Evolutionary conservation across 2,329 filamentous ascomycete species (phyloP).

Genomic region (Alternaria conjuncta): DNA sequence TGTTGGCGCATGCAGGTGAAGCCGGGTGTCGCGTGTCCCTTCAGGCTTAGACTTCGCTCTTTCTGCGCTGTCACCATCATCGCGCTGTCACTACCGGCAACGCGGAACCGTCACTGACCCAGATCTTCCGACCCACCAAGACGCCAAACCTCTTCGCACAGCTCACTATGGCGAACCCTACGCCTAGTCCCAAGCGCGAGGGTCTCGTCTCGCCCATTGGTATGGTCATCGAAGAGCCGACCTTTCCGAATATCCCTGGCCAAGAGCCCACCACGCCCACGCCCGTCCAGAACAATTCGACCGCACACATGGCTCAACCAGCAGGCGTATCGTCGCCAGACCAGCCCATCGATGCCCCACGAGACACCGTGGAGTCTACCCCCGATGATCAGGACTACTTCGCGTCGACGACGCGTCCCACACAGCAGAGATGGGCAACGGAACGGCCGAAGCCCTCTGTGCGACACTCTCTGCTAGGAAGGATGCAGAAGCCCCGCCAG

Average conservation of each 20-base stretch:
- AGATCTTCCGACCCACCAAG: background rate
- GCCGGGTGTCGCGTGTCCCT: conserved; percentile 1
- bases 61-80: conserved; percentile 6
- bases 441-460: conserved; percentile 38
- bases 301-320: background rate
- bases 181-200: conserved; percentile 5
- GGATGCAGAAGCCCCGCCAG: conserved; percentile 18
- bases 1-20: conserved; percentile 7
- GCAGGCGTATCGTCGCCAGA: background rate
- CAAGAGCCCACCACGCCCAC: conserved; percentile 3
- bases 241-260: conserved; percentile 28
- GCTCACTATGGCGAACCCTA: conserved; percentile 26
- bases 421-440: conserved; percentile 36
- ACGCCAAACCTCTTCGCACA: background rate
- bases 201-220: conserved; percentile 25
- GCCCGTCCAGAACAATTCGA: background rate
- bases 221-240: conserved; percentile 29
- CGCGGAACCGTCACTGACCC: background rate
- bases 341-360: background rate
- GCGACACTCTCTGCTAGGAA: conserved; percentile 29
- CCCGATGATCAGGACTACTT: conserved; percentile 1
- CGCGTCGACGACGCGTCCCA: conserved; percentile 21
- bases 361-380: background rate
- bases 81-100: background rate
- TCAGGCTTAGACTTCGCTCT: background rate